Base-by-base conservation (phyloP, 1,284 basidiomycete species). In the Sporisorium iseilematis-ciliati region DNA sequence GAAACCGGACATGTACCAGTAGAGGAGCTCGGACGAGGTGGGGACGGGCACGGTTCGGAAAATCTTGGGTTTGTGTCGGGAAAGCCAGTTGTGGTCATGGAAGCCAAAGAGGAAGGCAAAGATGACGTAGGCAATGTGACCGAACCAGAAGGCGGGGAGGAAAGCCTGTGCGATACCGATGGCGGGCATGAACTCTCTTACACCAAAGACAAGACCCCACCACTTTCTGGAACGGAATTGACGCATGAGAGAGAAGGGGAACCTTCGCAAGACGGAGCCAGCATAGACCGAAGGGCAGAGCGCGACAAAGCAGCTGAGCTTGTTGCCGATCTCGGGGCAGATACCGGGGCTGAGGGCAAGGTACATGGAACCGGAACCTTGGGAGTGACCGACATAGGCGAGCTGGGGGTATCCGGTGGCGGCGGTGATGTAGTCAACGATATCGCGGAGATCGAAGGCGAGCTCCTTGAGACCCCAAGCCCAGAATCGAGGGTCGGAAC, bases 401-500 rank as follows among this genome's bases (percentile, higher is more conserved):
- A 84, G 57, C 52, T 81, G 78, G 11, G 73, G 65, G 33, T 66
- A 67, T 10, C 78, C 81, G 6, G 83, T 83, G 12, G 71, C 77
- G 29, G 75, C 75, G 21, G 77, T 71, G 59, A 84, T 77, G 70
- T 78, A 84, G 69, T 84, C 74, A 63, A 84, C 80, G 29, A 83
- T 57, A 45, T 84, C 82, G 25, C 75, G 70, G 16, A 84, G 71
- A 57, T 84, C 83, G 29, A 79, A 80, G 23, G 82, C 83, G 12
- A 84, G 72, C 51, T 84, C 82, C 69, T 84, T 82, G 66, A 84
- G 66, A 50, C 80, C 76, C 80, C 81, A 84, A 25, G 83, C 82
- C 83, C 83, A 84, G 76, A 83, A 84, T n/a, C 83, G 75, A 21
- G 83, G 83, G 59, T 84, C 83, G 52, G 65, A 71, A 12, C 80